Evolutionary conservation across 108 stramenopile species (phyloP).

Genomic region (Discostella pseudostelligera): DNA sequence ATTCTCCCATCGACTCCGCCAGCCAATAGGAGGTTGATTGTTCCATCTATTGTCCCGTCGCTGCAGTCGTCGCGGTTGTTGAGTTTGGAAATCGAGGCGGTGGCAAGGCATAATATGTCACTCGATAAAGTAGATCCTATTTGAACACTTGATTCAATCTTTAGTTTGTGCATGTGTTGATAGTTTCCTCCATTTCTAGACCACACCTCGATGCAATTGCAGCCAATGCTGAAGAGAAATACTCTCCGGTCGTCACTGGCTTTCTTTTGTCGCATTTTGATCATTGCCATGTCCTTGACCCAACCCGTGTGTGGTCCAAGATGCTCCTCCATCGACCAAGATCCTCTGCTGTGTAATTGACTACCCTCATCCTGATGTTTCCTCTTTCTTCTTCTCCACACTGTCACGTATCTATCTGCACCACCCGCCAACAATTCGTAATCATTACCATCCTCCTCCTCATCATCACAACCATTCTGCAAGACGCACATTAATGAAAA

Average conservation of each 20-base stretch:
- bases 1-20: slow-evolving; percentile 59
- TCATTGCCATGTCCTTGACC: slow-evolving; percentile 47
- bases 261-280: neutral
- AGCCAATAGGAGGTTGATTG: slow-evolving; percentile 25
- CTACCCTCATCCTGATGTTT: neutral
- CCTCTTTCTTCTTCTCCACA: slow-evolving; percentile 20
- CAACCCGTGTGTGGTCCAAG: slow-evolving; percentile 62
- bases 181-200: slow-evolving; percentile 6
- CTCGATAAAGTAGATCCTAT: slow-evolving; percentile 54
- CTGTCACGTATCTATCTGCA: slow-evolving; percentile 49
- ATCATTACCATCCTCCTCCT: neutral
- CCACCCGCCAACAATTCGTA: slow-evolving; percentile 35
- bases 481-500: slow-evolving; percentile 22
- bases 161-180: slow-evolving; percentile 34
- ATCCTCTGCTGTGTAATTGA: slow-evolving; percentile 9
- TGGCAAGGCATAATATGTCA: slow-evolving; percentile 52
- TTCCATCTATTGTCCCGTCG: no score
- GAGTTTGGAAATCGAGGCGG: neutral
- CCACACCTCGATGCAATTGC: slow-evolving; percentile 61
- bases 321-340: slow-evolving; percentile 5
- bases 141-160: slow-evolving; percentile 43
- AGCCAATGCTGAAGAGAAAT: slow-evolving; percentile 52
- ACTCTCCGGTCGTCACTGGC: neutral
- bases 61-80: neutral
- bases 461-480: neutral